Base-by-base conservation (phyloP, 208 protist genomes). In the Spongospora subterranea region DNA sequence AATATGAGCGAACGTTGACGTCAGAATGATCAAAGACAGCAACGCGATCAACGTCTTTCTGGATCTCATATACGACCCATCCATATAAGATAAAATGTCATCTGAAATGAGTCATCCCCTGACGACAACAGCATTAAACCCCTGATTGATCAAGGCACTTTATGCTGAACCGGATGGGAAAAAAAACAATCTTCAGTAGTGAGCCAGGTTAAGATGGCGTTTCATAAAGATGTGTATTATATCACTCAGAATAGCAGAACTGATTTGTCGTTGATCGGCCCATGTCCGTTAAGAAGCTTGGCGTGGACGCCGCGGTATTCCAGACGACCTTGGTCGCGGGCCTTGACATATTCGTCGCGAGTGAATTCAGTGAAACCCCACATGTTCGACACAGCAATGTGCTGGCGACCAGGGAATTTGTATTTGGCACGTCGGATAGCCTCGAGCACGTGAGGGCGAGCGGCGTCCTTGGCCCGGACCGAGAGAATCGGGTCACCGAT, bases 401-500 rank as follows among this genome's bases (percentile, higher is more conserved):
- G 94, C 94, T 98, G 97, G 82, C 96, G 94, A 88, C 97, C 97
- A 46, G 97, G 95, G 95, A 98, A 98, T 93, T 98, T 98, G 93
- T 95, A 97, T 92, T 96, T 96, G 89, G 96, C 93, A 92, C 97
- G 96, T 91, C 97, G 95, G 46, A 98, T 92, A 89, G 97, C 96
- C 93, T 98, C 96, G 76, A 96, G 88, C 65, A 94, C 95, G 90
- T 93, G 41, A 11, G 32, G 40, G 29, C 93, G 89, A 88, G 93
- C 77, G 38, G 38, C 29, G 40, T 96, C 94, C 92, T 97, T 96
- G 77, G 95, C 96, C 92, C 98, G 97, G 92, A 99, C 95, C 50
- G 98, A 99, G 82, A 99, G 94, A 41, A 99, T 94, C 92, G 98
- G 96, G 95, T 99, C 97, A 65, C 96, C 96, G 93, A 99, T 99